Evolutionary conservation across 2,329 filamentous ascomycete genomes (phyloP).

Genomic region (Trichocomaceae sp.): DNA sequence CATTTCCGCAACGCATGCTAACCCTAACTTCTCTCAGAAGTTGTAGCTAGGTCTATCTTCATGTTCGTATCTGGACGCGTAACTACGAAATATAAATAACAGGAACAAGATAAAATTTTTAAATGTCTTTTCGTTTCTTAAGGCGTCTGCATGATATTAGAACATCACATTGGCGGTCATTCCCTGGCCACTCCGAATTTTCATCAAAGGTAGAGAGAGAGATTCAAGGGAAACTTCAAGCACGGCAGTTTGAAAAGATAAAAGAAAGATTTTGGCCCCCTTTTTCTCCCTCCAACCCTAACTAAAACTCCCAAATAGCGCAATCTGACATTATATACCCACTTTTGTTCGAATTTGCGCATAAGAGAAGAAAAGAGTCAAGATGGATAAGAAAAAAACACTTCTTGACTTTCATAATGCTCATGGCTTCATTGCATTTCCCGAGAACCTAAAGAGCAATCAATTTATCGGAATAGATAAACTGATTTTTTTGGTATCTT

Average conservation of each 20-base stretch:
- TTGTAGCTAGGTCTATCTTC: too few species aligned
- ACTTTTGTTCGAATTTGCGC: not conserved
- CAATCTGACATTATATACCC: not conserved
- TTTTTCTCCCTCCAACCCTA: slow-evolving; percentile 13
- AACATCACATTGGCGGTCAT: slow-evolving; percentile 29
- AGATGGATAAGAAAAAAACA: not conserved
- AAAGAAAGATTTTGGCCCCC: slow-evolving; percentile 11
- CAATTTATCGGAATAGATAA: slow-evolving; percentile 13
- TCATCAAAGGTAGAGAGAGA: slow-evolving; percentile 14
- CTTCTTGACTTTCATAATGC: slow-evolving; percentile 20
- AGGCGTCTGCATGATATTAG: slow-evolving; percentile 30
- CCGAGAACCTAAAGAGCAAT: slow-evolving; percentile 10
- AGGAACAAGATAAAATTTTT: slow-evolving; percentile 23
- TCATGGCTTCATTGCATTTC: slow-evolving; percentile 37
- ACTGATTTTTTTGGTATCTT: slow-evolving; percentile 9
- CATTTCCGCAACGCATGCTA: too few species aligned
- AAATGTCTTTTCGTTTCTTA: slow-evolving; percentile 21
- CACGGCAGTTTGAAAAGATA: slow-evolving; percentile 22
- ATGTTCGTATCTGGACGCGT: too few species aligned
- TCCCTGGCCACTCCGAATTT: slow-evolving; percentile 30
- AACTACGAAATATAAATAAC: not conserved
- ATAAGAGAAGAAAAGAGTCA: not conserved
- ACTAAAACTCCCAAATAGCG: not conserved
- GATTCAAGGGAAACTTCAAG: slow-evolving; percentile 22
- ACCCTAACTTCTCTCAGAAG: too few species aligned